Conservation (phyloP, 805 yeast species). For the Kluyveromyces lactis region DNA sequence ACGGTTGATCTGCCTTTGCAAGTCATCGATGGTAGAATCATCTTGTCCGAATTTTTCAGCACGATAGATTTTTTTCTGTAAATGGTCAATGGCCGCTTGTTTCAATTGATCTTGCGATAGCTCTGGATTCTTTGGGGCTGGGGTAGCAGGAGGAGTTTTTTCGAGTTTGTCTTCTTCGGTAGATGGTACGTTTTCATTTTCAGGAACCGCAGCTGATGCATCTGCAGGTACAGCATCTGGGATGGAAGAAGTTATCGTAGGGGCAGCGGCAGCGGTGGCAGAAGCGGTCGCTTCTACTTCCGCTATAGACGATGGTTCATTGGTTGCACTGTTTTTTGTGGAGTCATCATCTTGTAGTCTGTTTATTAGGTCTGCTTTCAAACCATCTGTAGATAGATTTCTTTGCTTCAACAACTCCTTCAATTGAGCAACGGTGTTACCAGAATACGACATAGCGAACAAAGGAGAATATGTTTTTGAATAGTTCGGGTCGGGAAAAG, state of each 20-base stretch:
- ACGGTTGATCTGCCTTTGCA: conserved; percentile 39
- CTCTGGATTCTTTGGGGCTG: conserved; percentile 14
- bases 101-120: conserved; percentile 65
- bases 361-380: conserved; percentile 67
- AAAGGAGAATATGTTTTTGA: too few species aligned
- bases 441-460: conserved; percentile 4
- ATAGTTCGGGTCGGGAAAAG: too few species aligned
- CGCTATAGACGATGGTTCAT: conserved; percentile 6
- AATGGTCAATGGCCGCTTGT: conserved; percentile 54
- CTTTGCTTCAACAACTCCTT: conserved; percentile 65
- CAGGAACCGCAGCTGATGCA: conserved; percentile 33
- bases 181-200: conserved; percentile 1
- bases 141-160: conserved; percentile 1
- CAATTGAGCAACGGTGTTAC: conserved; percentile 65
- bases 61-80: conserved; percentile 60
- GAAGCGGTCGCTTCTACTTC: conserved; percentile 5
- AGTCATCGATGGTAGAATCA: conserved; percentile 47
- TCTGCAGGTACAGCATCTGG: conserved; percentile 8
- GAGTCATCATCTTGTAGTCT: conserved; percentile 54
- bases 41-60: conserved; percentile 75
- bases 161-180: conserved; percentile 3
- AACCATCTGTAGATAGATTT: conserved; percentile 64
- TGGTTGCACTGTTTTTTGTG: conserved; percentile 11
- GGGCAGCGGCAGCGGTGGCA: conserved; percentile 9
- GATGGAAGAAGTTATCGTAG: conserved; percentile 32